These are phyloP conservation scores for Clitopilus passeckerianus DNA, from an alignment of 768 basidiomycete genomes.

Conservation along the genomic window DNA sequence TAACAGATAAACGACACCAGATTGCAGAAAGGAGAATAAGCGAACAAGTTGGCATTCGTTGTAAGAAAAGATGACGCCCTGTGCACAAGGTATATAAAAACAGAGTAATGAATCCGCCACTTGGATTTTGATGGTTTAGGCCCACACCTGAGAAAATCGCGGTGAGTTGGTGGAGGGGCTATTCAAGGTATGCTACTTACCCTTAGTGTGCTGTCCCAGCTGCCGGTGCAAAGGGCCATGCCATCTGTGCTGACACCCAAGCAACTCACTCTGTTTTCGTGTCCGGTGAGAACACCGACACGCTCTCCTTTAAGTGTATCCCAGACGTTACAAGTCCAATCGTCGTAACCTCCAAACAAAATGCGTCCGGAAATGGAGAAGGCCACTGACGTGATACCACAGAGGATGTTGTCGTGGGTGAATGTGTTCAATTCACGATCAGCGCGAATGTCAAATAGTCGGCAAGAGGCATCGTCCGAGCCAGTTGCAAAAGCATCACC, in stretches of 20 bases:
- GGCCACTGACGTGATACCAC: conserved; percentile 97
- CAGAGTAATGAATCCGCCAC: conserved; percentile 8
- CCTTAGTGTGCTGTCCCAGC: conserved; percentile 96
- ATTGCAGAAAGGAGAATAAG: conserved; percentile 11
- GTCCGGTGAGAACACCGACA: conserved; percentile 94
- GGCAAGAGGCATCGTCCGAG: conserved; percentile 98
- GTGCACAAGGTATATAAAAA: conserved; percentile 16
- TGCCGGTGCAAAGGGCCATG: conserved; percentile 97
- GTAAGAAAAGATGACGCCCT: conserved; percentile 8
- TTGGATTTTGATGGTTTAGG: conserved; percentile 37
- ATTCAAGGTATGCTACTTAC: conserved; percentile 29
- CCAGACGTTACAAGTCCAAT: conserved; percentile 99
- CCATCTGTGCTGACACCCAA: conserved; percentile 94
- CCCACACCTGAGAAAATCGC: conserved; percentile 63
- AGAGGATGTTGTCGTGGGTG: conserved; percentile 97
- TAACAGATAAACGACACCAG: conserved; percentile 29
- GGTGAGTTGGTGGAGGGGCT: background rate
- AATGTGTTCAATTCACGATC: conserved; percentile 96
- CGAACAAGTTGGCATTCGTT: conserved; percentile 13
- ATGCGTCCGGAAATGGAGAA: conserved; percentile 98
- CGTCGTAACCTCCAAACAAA: conserved; percentile 97
- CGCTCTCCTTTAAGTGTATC: conserved; percentile 98
- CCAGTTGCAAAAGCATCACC: conserved; percentile 99
- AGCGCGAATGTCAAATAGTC: conserved; percentile 95
- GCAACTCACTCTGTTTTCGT: conserved; percentile 97